phyloP scores from a whole-genome alignment of 2,329 filamentous ascomycete species.

The Diaporthe destruens region DNA sequence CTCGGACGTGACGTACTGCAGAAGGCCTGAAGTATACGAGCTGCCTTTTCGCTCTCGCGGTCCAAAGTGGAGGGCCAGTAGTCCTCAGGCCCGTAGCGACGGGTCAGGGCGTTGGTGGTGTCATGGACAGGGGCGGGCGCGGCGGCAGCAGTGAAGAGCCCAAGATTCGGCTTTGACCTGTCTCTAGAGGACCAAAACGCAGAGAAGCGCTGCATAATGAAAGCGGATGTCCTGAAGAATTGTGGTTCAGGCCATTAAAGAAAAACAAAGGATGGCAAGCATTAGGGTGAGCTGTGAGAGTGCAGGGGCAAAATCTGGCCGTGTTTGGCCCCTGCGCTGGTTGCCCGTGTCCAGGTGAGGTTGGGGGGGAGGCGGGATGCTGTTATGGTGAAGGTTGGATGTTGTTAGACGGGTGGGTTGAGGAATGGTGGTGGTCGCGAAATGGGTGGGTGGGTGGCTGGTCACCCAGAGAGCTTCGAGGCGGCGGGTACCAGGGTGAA shows the following conservation, averaged over 20 bases:
- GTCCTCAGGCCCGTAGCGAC: slow-evolving; percentile 47
- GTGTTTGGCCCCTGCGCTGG: slow-evolving; percentile 13
- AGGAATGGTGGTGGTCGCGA: slow-evolving; percentile 31
- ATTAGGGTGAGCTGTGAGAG: slow-evolving; percentile 28
- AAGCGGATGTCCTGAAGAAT: slow-evolving; percentile 23
- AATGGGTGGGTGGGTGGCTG: slow-evolving; percentile 18
- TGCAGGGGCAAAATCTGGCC: slow-evolving; percentile 24
- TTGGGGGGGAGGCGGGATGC: neutral
- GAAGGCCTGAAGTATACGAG: slow-evolving; percentile 89
- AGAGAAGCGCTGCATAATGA: slow-evolving; percentile 61
- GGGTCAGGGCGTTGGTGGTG: slow-evolving; percentile 44
- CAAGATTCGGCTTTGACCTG: slow-evolving; percentile 44
- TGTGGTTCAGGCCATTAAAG: slow-evolving; percentile 41
- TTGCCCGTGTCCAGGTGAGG: slow-evolving; percentile 16
- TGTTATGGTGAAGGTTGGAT: neutral
- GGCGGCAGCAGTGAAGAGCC: slow-evolving; percentile 4
- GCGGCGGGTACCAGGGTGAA: slow-evolving; percentile 23
- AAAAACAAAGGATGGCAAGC: slow-evolving; percentile 42
- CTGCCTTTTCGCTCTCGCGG: slow-evolving; percentile 91
- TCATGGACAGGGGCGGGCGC: neutral
- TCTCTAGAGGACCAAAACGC: slow-evolving; percentile 58
- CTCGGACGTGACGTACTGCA: slow-evolving; percentile 71
- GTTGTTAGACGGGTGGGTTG: slow-evolving; percentile 18
- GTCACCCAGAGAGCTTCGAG: slow-evolving; percentile 24
- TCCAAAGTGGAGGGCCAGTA: slow-evolving; percentile 76